Evolutionary conservation across 2,329 filamentous ascomycete genomes (phyloP), one percentile per base, ranked within the genome.

Genomic region (Magnaporthiopsis rhizophila): DNA sequence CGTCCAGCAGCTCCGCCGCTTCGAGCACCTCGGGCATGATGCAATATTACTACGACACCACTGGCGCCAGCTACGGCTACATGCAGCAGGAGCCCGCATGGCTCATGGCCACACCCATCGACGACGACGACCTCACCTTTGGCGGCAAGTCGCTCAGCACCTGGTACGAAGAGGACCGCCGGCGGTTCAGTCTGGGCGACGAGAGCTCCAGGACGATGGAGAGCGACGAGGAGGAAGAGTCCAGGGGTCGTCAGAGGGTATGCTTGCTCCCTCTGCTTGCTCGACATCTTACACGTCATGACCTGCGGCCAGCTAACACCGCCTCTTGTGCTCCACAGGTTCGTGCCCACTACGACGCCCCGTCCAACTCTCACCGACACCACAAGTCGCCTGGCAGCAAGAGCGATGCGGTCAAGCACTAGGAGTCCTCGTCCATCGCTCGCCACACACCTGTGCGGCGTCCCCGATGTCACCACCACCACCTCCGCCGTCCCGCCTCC

Each of bases 61-160:
- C 30, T 13, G 4, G 15, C 58, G 7, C 28, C 28, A 21, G 24
- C 58, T 21, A 59, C 30, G 58, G 38, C 38, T 28, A 26, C n/a
- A 26, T 21, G 58, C 58, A 21, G 21, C 38, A 57, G 28, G 62
- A 63, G 30, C 62, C 53, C 12, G 32, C 74, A 59, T 86, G 83
- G 83, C 79, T 83, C 67, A 77, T 81, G 64, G 79, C 81, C 45
- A 86, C 81, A 61, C 76, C 83, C 66, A 86, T 86, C 69, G 83
- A 86, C 64, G 84, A 86, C 70, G 83, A 86, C 65, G 84, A 86
- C 67, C 76, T 86, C 53, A 85, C 80, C 72, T 86, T 86, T 69
- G 83, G 83, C 64, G 84, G 84, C 69, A 86, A 86, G 78, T 78
- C 82, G 56, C 73, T 86, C 58, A 83, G 83, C 72, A 75, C 79